Base-by-base conservation (phyloP, 441 rosid species). In the Euphorbia neoarborescens region DNA sequence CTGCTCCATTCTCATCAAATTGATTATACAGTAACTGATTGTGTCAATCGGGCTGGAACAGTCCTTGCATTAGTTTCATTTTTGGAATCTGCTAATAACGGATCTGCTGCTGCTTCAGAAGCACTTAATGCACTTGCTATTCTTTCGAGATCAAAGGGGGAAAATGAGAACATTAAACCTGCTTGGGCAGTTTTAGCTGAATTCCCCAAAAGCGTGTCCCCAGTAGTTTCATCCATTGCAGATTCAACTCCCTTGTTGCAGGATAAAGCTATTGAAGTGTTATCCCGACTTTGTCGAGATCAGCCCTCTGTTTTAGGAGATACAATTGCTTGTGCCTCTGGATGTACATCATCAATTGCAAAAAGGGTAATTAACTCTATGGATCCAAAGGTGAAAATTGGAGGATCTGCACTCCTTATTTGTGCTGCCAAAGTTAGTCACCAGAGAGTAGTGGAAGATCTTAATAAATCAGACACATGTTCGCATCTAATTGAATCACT, bases 141-240 rank as follows among this genome's bases (percentile, higher is more conserved):
- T 83, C 87, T 96, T 73, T 91, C 96, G 28, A 86, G 94, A 83
- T 82, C 89, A 57, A 90, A 80, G 76, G 86, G 79, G 53, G 80
- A 78, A 71, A 73, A 78, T 40, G 94, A 87, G 66, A 81, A 83
- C 70, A 78, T 83, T 57, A 96, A 90, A 79, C 97, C 99, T 74
- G 83, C 99, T 24, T 96, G 99, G 99, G 89, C 83, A 64, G 96
- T 93, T 84, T 80, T 96, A 80, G 87, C 86, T 65, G 97, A 93
- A 82, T 84, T 83, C 76, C 93, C 99, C 10, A 82, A 79, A 80
- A 84, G 89, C 77, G 88, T 91, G 74, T 77, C 81, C 63, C 97
- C 99, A 28, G 89, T 96, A 79, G 98, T 91, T 72, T 78, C 80
- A 62, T 88, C 93, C n/a, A 88, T 96, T 72, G 88, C 88, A 58